These are phyloP conservation scores for Artemisia tridentata DNA, from an alignment of 129 eudicot genomes.

Conservation along the genomic window DNA sequence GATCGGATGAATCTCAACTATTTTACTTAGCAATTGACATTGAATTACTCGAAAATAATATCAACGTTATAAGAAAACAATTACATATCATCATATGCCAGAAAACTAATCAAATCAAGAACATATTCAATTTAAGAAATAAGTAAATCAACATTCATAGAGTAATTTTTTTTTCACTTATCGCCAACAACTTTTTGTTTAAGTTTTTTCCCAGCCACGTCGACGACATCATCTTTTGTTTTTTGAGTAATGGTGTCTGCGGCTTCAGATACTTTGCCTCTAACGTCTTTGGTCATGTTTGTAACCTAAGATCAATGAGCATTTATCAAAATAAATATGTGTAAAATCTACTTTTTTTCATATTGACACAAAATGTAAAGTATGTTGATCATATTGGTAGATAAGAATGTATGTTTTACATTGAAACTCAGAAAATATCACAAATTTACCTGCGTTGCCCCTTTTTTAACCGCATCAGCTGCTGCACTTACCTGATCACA, in stretches of 20 bases:
- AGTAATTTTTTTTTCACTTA: slow-evolving; percentile 26
- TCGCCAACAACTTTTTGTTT: slow-evolving; percentile 35
- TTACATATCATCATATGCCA: too few species aligned
- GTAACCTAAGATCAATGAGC: slow-evolving; percentile 25
- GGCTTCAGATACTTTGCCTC: slow-evolving; percentile 39
- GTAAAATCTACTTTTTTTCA: neutral
- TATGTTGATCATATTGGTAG: neutral
- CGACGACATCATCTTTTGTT: slow-evolving; percentile 38
- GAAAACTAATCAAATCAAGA: too few species aligned
- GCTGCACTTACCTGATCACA: slow-evolving; percentile 49
- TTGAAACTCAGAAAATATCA: neutral
- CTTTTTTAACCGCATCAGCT: slow-evolving; percentile 58
- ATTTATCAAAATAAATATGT: neutral
- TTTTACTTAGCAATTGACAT: too few species aligned
- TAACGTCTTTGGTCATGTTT: slow-evolving; percentile 40
- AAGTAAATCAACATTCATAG: neutral
- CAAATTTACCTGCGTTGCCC: slow-evolving; percentile 37
- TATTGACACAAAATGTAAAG: too few species aligned
- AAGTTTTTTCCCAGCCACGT: slow-evolving; percentile 36
- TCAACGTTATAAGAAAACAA: too few species aligned
- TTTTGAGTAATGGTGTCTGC: slow-evolving; percentile 33
- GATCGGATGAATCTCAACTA: too few species aligned
- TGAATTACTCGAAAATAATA: too few species aligned
- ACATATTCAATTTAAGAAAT: too few species aligned
- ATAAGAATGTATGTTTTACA: neutral